A percentile compares a stretch with the other conserved stretches of the same genome.
phyloP scores from a whole-genome alignment of 306 rosid genomes.

The Oemleria cerasiformis region DNA sequence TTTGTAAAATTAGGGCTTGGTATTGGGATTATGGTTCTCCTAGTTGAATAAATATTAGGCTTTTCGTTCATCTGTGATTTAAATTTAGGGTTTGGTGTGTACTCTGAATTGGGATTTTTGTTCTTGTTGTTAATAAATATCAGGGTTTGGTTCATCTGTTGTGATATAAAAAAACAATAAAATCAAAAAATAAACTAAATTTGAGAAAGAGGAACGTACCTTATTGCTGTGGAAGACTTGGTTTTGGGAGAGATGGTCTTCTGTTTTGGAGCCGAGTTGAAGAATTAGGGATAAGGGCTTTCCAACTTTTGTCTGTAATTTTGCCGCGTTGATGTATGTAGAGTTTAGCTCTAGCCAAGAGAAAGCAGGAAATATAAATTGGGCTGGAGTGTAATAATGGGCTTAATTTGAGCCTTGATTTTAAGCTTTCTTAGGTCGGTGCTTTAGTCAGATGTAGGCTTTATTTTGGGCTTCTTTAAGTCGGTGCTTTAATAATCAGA shows the following conservation, averaged over 20 bases:
- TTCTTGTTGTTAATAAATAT: too few relatives aligned
- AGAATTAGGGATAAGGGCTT: not conserved
- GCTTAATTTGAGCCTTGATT: not conserved
- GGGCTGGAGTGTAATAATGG: not conserved
- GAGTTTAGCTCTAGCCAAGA: too few relatives aligned
- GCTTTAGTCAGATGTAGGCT: not conserved
- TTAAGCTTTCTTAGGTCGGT: not conserved
- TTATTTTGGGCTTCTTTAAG: not conserved
- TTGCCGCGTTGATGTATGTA: not conserved
- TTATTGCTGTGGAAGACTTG: not conserved
- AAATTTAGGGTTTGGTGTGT: too few relatives aligned
- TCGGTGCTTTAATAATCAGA: not conserved
- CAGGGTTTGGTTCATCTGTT: too few relatives aligned
- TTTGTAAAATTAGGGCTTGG: too few relatives aligned
- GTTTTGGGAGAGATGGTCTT: not conserved
- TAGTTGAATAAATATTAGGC: too few relatives aligned
- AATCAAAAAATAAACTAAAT: too few relatives aligned
- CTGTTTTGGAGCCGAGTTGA: not conserved
- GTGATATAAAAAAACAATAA: too few relatives aligned
- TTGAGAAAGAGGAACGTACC: not conserved
- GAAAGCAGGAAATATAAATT: too few relatives aligned
- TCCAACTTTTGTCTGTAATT: not conserved
- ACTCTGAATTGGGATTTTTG: too few relatives aligned
- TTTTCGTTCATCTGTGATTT: too few relatives aligned
- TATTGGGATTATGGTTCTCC: too few relatives aligned